A percentile compares a stretch with the other conserved stretches of the same genome.
phyloP scores from a whole-genome alignment of 2,329 filamentous ascomycete species.

The Nemania sp. region DNA sequence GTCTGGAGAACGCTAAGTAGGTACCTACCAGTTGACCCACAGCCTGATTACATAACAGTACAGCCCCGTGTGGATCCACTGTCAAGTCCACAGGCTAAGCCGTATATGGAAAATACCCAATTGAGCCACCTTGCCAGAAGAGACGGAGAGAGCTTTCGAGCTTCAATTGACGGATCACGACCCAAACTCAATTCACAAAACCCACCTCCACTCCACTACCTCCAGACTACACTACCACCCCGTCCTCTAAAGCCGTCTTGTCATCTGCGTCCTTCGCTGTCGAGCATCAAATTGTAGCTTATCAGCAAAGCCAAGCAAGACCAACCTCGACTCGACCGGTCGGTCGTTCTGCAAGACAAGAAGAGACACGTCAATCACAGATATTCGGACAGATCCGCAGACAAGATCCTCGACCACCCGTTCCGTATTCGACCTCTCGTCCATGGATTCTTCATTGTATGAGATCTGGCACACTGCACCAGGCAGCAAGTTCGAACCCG shows the following conservation, averaged over 20 bases:
- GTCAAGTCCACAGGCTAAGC: neutral
- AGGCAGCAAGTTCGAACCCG: slow-evolving; percentile 80
- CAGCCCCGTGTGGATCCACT: neutral
- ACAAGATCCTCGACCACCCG: neutral
- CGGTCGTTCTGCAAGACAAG: neutral
- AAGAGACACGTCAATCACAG: slow-evolving; percentile 1
- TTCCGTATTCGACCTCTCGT: slow-evolving; percentile 37
- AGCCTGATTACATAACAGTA: neutral
- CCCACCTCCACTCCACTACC: no score
- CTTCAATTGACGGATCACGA: neutral
- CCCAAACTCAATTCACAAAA: no score
- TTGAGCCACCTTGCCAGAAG: slow-evolving; percentile 23
- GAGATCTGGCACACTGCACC: slow-evolving; percentile 93
- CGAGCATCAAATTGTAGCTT: slow-evolving; percentile 5
- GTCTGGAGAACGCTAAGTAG: no score
- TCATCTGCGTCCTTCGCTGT: neutral
- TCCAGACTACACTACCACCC: neutral
- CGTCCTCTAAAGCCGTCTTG: neutral
- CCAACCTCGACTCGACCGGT: slow-evolving; percentile 1
- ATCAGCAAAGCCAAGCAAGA: neutral
- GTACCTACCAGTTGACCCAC: no score
- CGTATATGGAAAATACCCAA: slow-evolving; percentile 4
- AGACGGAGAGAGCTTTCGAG: neutral
- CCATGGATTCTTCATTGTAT: slow-evolving; percentile 80
- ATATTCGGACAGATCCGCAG: no score